Base-by-base conservation (phyloP, 2,329 filamentous ascomycete species). In the Myriangium duriaei region DNA sequence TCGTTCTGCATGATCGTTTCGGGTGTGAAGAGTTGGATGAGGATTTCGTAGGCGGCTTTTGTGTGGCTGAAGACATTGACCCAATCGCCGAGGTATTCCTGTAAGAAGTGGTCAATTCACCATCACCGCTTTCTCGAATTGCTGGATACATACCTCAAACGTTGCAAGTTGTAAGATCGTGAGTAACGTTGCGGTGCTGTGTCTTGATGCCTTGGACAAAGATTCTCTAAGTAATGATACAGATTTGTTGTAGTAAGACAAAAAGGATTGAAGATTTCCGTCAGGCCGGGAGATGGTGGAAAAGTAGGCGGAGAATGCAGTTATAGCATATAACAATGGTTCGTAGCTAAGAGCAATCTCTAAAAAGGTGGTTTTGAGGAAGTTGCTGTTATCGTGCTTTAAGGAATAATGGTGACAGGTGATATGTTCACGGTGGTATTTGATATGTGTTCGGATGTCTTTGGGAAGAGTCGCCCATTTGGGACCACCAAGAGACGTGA, bases 51-150 rank as follows among this genome's bases (percentile, higher is more conserved):
- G 0, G 91, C 91, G 9, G 88, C 91, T 54, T 81, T 85, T 56
- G 95, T 87, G 55, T 96, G 91, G 14, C 86, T 83, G 60, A 91
- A 79, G 11, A 96, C 67, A 51, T 92, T 95, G 37, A 92, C 76
- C 86, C 86, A 96, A 55, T 98, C 91, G 10, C 91, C 91, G 32
- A 96, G 69, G 51, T 86, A 92, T 61, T 96, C 91, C 85, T 94
- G 51, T 31, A 36, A 16, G n/a, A n/a, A n/a, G n/a, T n/a, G n/a
- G n/a, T n/a, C n/a, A n/a, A n/a, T n/a, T n/a, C n/a, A n/a, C n/a
- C n/a, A n/a, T n/a, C n/a, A n/a, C n/a, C n/a, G n/a, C n/a, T n/a
- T n/a, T n/a, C n/a, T n/a, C n/a, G n/a, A n/a, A n/a, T n/a, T n/a
- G n/a, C n/a, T n/a, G n/a, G n/a, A n/a, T n/a, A n/a, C n/a, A 52